Evolutionary conservation across 73 alveolate genomes (phyloP).

Genomic region (Tetrahymena malaccensis): DNA sequence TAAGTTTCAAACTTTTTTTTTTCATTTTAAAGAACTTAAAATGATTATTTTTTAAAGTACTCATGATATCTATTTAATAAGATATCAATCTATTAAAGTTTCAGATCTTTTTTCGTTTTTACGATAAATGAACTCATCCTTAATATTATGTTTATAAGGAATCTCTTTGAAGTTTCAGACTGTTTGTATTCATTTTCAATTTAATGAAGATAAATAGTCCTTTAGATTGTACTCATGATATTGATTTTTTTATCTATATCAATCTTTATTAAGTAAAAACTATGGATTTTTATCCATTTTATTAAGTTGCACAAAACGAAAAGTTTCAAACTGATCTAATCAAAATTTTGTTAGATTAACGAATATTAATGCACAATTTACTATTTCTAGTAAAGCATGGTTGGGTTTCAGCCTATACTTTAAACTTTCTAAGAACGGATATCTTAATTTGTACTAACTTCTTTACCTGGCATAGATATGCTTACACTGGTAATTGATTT

Average conservation of each 20-base stretch:
- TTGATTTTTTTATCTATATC: neutral
- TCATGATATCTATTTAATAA: neutral
- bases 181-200: neutral
- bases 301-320: neutral
- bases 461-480: neutral
- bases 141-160: neutral
- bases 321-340: neutral
- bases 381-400: neutral
- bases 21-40: neutral
- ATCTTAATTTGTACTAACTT: neutral
- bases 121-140: neutral
- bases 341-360: neutral
- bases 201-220: neutral
- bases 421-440: neutral
- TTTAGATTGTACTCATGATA: neutral
- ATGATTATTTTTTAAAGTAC: neutral
- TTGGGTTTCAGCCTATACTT: neutral
- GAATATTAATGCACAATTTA: neutral
- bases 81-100: neutral
- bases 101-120: neutral
- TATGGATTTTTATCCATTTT: neutral
- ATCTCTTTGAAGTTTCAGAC: neutral
- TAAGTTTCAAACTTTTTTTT: neutral
- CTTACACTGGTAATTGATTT: neutral
- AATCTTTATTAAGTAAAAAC: neutral